phyloP scores from a whole-genome alignment of 164 flowering plant species.

The Hamamelis virginiana region DNA sequence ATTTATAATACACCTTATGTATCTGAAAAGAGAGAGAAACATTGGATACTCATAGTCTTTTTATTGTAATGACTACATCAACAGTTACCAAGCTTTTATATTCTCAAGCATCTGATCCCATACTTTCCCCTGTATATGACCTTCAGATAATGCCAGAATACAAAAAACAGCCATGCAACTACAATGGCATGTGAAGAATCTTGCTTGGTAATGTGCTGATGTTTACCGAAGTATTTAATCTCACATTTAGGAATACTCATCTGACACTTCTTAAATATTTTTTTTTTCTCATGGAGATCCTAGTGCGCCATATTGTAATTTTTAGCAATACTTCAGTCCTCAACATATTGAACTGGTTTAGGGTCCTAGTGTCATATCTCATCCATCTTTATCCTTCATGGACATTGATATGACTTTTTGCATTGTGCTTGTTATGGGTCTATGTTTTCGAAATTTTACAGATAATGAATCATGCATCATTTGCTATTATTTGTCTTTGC shows the following conservation, averaged over 20 bases:
- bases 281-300: too few relatives aligned
- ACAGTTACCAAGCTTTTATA: background rate
- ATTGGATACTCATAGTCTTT: background rate
- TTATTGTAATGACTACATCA: background rate
- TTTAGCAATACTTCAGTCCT: too few relatives aligned
- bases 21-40: background rate
- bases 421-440: background rate
- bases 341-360: too few relatives aligned
- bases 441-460: background rate
- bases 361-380: background rate
- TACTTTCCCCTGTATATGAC: background rate
- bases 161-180: too few relatives aligned
- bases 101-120: background rate
- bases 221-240: too few relatives aligned
- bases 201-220: too few relatives aligned
- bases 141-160: background rate
- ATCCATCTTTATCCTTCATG: background rate
- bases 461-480: background rate
- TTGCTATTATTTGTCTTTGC: conserved; percentile 12
- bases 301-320: too few relatives aligned
- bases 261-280: too few relatives aligned
- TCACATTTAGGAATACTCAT: too few relatives aligned
- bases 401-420: background rate
- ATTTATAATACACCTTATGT: too few relatives aligned
- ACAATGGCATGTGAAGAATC: too few relatives aligned